phyloP scores from a whole-genome alignment of 192 early-diverging fungal species.

The Backusella westeae region DNA sequence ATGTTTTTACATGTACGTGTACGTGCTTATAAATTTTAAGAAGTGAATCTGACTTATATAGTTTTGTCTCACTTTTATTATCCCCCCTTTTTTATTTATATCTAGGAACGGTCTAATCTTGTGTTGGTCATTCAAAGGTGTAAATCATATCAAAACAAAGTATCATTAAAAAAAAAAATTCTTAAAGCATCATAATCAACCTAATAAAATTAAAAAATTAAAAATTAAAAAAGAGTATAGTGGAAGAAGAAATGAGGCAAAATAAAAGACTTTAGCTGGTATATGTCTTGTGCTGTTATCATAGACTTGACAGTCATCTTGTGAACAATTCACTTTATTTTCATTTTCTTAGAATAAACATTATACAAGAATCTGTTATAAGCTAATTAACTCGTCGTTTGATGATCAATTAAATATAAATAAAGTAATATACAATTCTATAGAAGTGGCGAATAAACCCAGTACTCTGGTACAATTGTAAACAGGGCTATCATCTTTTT shows the following conservation, averaged over 20 bases:
- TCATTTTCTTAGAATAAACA: background rate
- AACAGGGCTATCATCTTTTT: background rate
- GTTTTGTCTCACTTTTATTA: background rate
- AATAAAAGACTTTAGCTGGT: background rate
- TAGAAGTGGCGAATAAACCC: background rate
- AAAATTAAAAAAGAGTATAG: background rate
- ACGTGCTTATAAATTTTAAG: background rate
- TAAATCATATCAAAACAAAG: background rate
- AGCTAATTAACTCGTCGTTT: too few species aligned
- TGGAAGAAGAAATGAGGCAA: background rate
- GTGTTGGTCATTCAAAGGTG: background rate
- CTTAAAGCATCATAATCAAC: background rate
- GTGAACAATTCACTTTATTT: background rate
- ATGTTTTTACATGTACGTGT: background rate
- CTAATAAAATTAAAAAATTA: background rate
- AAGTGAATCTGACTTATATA: background rate
- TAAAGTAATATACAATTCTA: too few species aligned
- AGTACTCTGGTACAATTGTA: background rate
- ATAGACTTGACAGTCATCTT: background rate
- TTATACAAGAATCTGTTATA: too few species aligned
- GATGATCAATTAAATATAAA: too few species aligned
- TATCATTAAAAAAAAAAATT: background rate
- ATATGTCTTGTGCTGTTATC: background rate
- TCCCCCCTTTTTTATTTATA: background rate
- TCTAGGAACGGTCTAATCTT: background rate